These are phyloP conservation scores for Kluyveromyces nonfermentans DNA, from an alignment of 805 yeast species.

Conservation along the genomic window DNA sequence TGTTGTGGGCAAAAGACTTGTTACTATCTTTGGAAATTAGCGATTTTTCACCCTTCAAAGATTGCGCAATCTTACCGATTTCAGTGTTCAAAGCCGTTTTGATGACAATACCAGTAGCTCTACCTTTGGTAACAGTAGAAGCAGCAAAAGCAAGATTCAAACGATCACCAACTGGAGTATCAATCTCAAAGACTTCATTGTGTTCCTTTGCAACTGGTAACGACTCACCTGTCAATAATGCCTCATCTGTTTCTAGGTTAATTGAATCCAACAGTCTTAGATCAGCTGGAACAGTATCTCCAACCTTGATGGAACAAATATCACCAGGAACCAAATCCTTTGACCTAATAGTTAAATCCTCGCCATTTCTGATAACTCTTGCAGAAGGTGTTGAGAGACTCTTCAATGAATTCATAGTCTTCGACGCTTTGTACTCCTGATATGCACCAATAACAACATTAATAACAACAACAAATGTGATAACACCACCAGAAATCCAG, in stretches of 20 bases:
- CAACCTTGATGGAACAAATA: slow-evolving; percentile 76
- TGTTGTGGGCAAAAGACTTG: slow-evolving; percentile 33
- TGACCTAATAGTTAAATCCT: slow-evolving; percentile 67
- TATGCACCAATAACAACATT: slow-evolving; percentile 94
- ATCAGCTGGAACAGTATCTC: slow-evolving; percentile 96
- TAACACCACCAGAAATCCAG: slow-evolving; percentile 86
- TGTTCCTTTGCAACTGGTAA: slow-evolving; percentile 65
- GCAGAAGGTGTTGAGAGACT: slow-evolving; percentile 92
- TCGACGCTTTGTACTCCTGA: slow-evolving; percentile 92
- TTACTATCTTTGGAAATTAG: slow-evolving; percentile 31
- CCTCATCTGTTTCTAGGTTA: slow-evolving; percentile 81
- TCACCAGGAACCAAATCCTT: slow-evolving; percentile 92
- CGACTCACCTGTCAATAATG: slow-evolving; percentile 91
- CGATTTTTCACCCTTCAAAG: slow-evolving; percentile 36
- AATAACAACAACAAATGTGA: slow-evolving; percentile 79
- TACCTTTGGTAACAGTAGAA: slow-evolving; percentile 90
- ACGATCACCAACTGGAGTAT: slow-evolving; percentile 58
- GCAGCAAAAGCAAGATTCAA: slow-evolving; percentile 86
- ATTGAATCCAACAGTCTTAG: slow-evolving; percentile 66
- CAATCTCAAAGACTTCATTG: slow-evolving; percentile 32
- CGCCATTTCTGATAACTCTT: slow-evolving; percentile 72
- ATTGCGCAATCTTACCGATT: slow-evolving; percentile 90
- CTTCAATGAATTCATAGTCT: slow-evolving; percentile 86
- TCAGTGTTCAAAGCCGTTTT: slow-evolving; percentile 90
- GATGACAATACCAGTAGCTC: slow-evolving; percentile 83